Percentiles rank a stretch among this genome's conserved stretches.
Evolutionary conservation across 257 asterid species (phyloP).

Genomic region (Primulina tabacum): DNA sequence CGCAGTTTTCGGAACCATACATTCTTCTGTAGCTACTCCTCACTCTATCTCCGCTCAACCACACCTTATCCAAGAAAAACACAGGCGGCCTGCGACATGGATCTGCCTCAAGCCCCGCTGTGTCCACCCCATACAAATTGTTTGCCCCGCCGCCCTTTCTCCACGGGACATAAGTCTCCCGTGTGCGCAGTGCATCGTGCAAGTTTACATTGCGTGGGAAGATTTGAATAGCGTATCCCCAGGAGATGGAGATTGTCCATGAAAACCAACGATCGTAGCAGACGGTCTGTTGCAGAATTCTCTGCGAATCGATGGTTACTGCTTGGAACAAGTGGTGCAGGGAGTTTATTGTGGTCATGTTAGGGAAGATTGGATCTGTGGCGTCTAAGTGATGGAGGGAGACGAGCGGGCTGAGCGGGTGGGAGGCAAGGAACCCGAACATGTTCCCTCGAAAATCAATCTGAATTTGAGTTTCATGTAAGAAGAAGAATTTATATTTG

Average conservation of each 20-base stretch:
- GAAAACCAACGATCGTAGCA: constrained; percentile 75
- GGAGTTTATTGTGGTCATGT: constrained; percentile 42
- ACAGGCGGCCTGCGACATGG: constrained; percentile 56
- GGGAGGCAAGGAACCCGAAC: constrained; percentile 69
- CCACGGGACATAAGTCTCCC: constrained; percentile 57
- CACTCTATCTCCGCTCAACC: constrained; percentile 31
- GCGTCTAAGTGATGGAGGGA: constrained; percentile 66
- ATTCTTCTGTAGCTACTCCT: constrained; percentile 39
- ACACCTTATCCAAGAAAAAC: constrained; percentile 43
- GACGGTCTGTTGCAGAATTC: constrained; percentile 70
- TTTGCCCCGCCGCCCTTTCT: constrained; percentile 33
- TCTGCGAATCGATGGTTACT: constrained; percentile 47
- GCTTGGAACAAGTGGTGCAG: constrained; percentile 54
- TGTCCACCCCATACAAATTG: constrained; percentile 31
- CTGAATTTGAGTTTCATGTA: constrained; percentile 30
- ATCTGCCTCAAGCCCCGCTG: constrained; percentile 35
- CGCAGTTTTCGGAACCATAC: constrained; percentile 44
- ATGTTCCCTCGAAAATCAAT: constrained; percentile 73
- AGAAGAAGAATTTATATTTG: not conserved
- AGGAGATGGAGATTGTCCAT: constrained; percentile 75
- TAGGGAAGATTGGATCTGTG: constrained; percentile 62
- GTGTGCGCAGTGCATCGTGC: constrained; percentile 49
- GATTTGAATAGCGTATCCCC: constrained; percentile 84
- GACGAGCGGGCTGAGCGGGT: constrained; percentile 57
- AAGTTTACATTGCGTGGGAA: constrained; percentile 42